Evolutionary conservation across 2,329 filamentous ascomycete species (phyloP).

Genomic region (Cytospora piceae): DNA sequence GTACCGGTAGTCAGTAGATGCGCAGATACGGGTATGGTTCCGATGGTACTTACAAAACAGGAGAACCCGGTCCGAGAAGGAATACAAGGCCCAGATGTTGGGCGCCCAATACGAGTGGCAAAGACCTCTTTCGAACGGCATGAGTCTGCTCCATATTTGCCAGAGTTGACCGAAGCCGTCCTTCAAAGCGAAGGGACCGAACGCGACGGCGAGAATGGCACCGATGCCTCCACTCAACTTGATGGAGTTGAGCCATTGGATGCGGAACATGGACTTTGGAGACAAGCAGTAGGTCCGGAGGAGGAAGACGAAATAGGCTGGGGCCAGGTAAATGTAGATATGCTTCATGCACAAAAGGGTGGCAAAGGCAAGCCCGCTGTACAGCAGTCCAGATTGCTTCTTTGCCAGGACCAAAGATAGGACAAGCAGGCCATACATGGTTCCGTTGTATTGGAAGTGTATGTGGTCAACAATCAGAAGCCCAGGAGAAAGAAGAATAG

Average conservation of each 20-base stretch:
- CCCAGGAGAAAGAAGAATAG: slow-evolving; percentile 87
- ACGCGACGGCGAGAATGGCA: slow-evolving; percentile 75
- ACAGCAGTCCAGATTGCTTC: slow-evolving; percentile 72
- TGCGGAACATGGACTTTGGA: slow-evolving; percentile 72
- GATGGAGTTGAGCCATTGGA: slow-evolving; percentile 76
- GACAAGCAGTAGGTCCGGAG: slow-evolving; percentile 89
- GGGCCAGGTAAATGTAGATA: slow-evolving; percentile 94
- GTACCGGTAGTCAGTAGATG: slow-evolving; percentile 42
- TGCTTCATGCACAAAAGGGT: slow-evolving; percentile 91
- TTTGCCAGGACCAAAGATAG: slow-evolving; percentile 84
- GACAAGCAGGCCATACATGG: slow-evolving; percentile 89
- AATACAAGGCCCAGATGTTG: slow-evolving; percentile 96
- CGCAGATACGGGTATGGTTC: background rate
- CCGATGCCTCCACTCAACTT: slow-evolving; percentile 79
- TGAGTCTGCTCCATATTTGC: slow-evolving; percentile 82
- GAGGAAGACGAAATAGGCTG: slow-evolving; percentile 93
- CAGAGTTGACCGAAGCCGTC: slow-evolving; percentile 66
- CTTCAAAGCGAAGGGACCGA: slow-evolving; percentile 85
- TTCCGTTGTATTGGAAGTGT: slow-evolving; percentile 98
- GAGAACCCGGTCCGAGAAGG: slow-evolving; percentile 81
- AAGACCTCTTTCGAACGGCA: slow-evolving; percentile 90
- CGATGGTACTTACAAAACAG: slow-evolving; percentile 68
- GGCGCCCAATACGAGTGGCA: slow-evolving; percentile 99
- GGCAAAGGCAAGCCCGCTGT: slow-evolving; percentile 83
- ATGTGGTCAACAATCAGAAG: slow-evolving; percentile 97